A percentile compares a stretch with the other conserved stretches of the same genome.
These are phyloP conservation scores for Colletotrichum zoysiae DNA, from an alignment of 2,329 filamentous ascomycete species.

Conservation along the genomic window DNA sequence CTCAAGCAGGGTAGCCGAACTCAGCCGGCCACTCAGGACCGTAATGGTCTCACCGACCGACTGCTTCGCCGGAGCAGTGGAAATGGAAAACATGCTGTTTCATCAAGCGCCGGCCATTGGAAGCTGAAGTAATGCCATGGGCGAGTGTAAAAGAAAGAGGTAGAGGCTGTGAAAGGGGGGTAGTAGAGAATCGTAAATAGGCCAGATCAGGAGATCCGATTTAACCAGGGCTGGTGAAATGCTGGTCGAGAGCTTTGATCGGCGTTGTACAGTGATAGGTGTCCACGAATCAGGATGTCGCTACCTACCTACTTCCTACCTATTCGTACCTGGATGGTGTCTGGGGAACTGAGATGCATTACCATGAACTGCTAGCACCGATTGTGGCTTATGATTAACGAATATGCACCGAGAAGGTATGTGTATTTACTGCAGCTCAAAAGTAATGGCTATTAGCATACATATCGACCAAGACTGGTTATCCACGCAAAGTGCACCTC, in stretches of 20 bases:
- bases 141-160: neutral
- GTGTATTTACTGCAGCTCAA: neutral
- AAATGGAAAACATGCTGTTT: conserved; percentile 71
- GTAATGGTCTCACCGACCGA: conserved; percentile 95
- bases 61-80: conserved; percentile 89
- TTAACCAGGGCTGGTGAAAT: neutral
- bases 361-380: neutral
- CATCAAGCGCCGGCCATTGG: conserved; percentile 39
- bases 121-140: conserved; percentile 18
- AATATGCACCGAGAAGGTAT: neutral
- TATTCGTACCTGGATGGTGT: neutral
- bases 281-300: neutral
- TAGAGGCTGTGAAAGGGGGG: neutral
- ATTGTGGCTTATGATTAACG: too few relatives aligned
- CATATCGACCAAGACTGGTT: neutral
- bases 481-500: too few relatives aligned
- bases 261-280: neutral
- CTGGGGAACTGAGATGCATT: neutral
- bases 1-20: conserved; percentile 91
- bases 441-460: neutral
- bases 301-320: neutral
- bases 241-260: neutral
- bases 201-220: conserved; percentile 7
- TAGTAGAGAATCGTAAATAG: neutral
- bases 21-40: conserved; percentile 86